Base-by-base conservation (phyloP, 163 green algal species). In the Trebouxia gelatinosa region DNA sequence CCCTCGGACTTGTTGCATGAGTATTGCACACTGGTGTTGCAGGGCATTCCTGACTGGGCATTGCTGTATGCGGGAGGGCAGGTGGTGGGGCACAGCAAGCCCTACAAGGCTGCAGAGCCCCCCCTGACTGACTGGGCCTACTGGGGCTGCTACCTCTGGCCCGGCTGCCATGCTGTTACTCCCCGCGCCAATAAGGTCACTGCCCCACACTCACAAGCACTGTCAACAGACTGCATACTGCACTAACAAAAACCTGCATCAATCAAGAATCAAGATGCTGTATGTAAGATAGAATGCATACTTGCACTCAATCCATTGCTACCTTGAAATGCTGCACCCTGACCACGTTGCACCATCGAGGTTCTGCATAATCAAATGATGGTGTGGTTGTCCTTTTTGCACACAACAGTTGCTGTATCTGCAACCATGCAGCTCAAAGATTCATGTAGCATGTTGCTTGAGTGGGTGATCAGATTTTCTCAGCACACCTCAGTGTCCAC, bases 1-100 rank as follows among this genome's bases (percentile, higher is more conserved):
- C n/a, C n/a, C n/a, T n/a, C n/a, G n/a, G n/a, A n/a, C n/a, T n/a
- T n/a, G n/a, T n/a, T n/a, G n/a, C n/a, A n/a, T n/a, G n/a, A n/a
- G n/a, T n/a, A n/a, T n/a, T n/a, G n/a, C n/a, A n/a, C n/a, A n/a
- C n/a, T 75, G 28, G 67, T 43, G 21, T 3, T 76, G 28, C 68
- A 76, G 68, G 82, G 80, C 5, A 40, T 72, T 57, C 64, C 68
- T 11, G 82, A 87, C 71, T 87, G 64, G 28, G 82, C 82, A 0
- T 40, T 81, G 16, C 65, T 66, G 1, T 59, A 58, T 29, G 48
- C 34, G 21, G 79, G 79, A 5, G 82, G 51, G 5, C 38, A 35
- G 11, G 82, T 87, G 38, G 37, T 86, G 34, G 82, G 51, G 0
- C 82, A 87, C 66, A 76, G 68, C 40, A 58, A 43, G 68, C 19